phyloP scores from a whole-genome alignment of 495 filamentous ascomycete genomes.

The Neurospora sp. region DNA sequence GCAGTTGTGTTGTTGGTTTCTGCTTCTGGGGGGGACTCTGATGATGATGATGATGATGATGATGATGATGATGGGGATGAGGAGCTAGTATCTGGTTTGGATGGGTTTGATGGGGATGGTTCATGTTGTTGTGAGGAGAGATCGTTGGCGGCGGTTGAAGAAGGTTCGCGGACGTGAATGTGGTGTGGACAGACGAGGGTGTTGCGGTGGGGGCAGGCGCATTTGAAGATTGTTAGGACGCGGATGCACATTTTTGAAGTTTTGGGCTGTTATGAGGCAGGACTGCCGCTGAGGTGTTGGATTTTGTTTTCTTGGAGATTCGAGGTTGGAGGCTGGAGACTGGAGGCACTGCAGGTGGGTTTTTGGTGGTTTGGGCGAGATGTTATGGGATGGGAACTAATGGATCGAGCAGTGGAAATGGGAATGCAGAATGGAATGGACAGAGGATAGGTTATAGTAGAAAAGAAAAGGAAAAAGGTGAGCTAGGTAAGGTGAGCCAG shows the following conservation, averaged over 20 bases:
- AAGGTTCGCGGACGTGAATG: background rate
- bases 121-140: background rate
- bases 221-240: background rate
- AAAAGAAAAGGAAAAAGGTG: background rate
- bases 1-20: background rate
- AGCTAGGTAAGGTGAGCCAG: background rate
- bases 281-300: no score
- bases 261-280: no score
- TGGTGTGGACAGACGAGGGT: background rate
- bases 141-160: background rate
- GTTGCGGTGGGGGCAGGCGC: background rate
- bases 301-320: no score
- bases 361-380: background rate
- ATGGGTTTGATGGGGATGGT: background rate
- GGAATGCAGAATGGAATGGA: no score
- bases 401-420: no score
- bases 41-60: no score
- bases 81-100: background rate
- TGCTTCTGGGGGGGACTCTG: background rate
- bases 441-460: no score
- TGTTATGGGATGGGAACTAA: no score
- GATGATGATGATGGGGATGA: no score
- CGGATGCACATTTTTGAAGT: background rate
- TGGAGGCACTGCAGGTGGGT: no score
- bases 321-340: no score